Percentiles rank a stretch among this genome's conserved stretches.
Evolutionary conservation across 495 filamentous ascomycete genomes (phyloP).

Genomic region (Apodospora peruviana): DNA sequence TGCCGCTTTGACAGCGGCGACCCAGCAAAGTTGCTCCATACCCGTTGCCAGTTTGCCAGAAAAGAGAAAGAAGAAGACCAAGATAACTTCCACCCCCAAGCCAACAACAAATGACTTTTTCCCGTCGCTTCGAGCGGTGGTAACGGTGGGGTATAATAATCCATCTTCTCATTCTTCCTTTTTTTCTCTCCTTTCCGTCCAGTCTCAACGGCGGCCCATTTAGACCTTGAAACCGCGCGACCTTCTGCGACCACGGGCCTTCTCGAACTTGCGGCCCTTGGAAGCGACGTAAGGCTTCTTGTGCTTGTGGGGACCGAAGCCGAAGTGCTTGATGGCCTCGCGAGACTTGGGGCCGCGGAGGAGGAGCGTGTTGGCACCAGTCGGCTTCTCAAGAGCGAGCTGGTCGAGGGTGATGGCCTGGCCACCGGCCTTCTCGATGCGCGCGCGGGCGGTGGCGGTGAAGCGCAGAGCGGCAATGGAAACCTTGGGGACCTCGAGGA

Average conservation of each 20-base stretch:
- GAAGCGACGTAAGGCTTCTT: constrained; percentile 97
- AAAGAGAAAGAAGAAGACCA: neutral
- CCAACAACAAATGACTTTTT: neutral
- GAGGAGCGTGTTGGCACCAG: constrained; percentile 88
- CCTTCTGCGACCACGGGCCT: constrained; percentile 92
- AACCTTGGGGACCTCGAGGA: constrained; percentile 82
- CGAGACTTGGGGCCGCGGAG: constrained; percentile 92
- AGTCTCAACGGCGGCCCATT: constrained; percentile 9
- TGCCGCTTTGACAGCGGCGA: neutral
- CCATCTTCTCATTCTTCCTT: neutral
- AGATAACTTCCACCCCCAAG: neutral
- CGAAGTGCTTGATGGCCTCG: constrained; percentile 98
- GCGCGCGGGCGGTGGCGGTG: constrained; percentile 89
- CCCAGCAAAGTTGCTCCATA: constrained; percentile 3
- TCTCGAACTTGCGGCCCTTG: constrained; percentile 99
- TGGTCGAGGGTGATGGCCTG: constrained; percentile 93
- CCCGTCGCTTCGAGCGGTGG: neutral
- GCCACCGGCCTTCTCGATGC: constrained; percentile 88
- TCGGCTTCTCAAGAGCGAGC: constrained; percentile 87
- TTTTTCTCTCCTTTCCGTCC: neutral
- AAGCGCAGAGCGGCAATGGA: constrained; percentile 89
- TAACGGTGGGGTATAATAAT: neutral
- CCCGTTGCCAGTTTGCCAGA: constrained; percentile 1
- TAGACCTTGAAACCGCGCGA: constrained; percentile 99
- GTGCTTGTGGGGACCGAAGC: constrained; percentile 92